Evolutionary conservation across 306 rosid genomes (phyloP).

Genomic region (Carpinus viminea): DNA sequence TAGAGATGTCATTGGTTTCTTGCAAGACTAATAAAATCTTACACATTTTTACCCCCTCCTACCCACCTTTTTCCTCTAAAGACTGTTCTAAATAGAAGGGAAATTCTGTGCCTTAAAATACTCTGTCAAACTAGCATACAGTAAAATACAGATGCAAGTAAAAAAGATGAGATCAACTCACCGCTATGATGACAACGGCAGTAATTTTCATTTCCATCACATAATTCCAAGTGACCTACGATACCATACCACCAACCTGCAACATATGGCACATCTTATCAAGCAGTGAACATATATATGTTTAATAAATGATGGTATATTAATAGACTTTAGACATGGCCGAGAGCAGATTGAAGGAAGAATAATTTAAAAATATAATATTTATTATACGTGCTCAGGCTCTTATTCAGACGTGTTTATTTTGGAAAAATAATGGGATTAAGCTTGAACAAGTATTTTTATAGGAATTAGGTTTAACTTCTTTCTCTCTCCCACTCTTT

Average conservation of each 20-base stretch:
- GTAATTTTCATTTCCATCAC: constrained; percentile 69
- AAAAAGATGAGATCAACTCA: constrained; percentile 51
- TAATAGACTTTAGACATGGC: neutral
- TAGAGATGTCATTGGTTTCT: constrained; percentile 27
- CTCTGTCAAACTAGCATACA: no score
- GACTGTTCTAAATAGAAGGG: no score
- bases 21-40: constrained; percentile 10
- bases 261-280: constrained; percentile 35
- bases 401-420: constrained; percentile 14
- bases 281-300: neutral
- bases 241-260: constrained; percentile 99
- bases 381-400: neutral
- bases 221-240: constrained; percentile 90
- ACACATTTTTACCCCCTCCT: constrained; percentile 9
- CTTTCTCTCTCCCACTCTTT: neutral
- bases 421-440: constrained; percentile 19
- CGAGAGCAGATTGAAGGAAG: neutral
- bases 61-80: neutral
- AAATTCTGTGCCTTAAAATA: no score
- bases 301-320: neutral
- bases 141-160: neutral
- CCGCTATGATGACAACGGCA: constrained; percentile 77
- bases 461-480: constrained; percentile 18
- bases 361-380: constrained; percentile 2
- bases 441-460: constrained; percentile 20